A percentile compares a stretch with the other conserved stretches of the same genome.
Conservation (phyloP, 129 eudicot genomes). For the Chrysanthemum seticuspe region DNA sequence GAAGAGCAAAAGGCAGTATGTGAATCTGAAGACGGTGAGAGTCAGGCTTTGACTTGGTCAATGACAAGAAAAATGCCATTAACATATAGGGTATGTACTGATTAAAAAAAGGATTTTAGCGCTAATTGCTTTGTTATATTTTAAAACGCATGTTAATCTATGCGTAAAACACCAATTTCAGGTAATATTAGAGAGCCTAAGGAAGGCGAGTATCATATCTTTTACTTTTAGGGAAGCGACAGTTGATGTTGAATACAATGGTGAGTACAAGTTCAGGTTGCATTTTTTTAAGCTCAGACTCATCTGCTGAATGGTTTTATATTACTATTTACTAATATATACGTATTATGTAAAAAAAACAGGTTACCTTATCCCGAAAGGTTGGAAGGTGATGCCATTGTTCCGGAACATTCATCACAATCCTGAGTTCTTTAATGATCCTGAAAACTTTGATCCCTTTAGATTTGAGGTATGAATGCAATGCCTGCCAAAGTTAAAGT, state of each 20-base stretch:
- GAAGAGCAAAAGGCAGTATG: conserved; percentile 62
- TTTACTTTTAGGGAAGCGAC: conserved; percentile 84
- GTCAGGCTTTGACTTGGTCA: conserved; percentile 63
- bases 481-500: conserved; percentile 9
- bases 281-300: neutral
- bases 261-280: conserved; percentile 32
- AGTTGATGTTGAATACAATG: conserved; percentile 72
- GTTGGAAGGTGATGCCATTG: conserved; percentile 94
- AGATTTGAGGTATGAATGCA: conserved; percentile 66
- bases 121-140: conserved; percentile 6
- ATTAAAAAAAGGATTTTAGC: neutral
- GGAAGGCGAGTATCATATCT: conserved; percentile 88
- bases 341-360: conserved; percentile 23
- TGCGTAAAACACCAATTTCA: conserved; percentile 23
- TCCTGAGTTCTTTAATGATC: conserved; percentile 65
- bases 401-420: conserved; percentile 86
- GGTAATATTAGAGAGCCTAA: conserved; percentile 83
- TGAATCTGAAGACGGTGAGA: conserved; percentile 43
- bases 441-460: conserved; percentile 60
- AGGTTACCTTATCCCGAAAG: conserved; percentile 85
- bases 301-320: neutral
- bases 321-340: conserved; percentile 1
- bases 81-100: conserved; percentile 57
- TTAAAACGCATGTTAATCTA: conserved; percentile 3
- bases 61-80: conserved; percentile 72